Percentiles rank a stretch among this genome's conserved stretches.
These are phyloP conservation scores for Euphrasia arctica DNA, from an alignment of 305 asterid species.

Conservation along the genomic window DNA sequence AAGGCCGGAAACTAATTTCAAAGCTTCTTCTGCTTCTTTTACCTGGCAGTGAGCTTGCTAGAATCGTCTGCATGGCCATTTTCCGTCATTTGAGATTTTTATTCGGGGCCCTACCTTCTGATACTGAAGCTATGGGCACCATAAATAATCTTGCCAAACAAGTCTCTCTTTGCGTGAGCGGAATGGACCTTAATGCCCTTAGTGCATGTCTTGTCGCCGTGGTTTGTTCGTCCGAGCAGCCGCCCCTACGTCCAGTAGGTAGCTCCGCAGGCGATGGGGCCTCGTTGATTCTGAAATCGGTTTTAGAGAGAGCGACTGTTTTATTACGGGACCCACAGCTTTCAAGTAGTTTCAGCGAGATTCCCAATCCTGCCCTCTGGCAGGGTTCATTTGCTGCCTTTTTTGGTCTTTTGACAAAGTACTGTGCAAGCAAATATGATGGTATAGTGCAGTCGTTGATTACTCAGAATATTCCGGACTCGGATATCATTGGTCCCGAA, in stretches of 20 bases:
- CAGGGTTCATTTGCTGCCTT: constrained; percentile 93
- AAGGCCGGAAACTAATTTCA: constrained; percentile 73
- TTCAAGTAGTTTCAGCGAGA: too few relatives aligned
- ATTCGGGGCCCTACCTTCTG: constrained; percentile 69
- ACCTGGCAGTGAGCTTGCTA: constrained; percentile 72
- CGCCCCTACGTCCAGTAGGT: constrained; percentile 90
- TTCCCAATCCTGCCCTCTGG: constrained; percentile 79
- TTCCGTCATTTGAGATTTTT: constrained; percentile 78
- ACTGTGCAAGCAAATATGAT: constrained; percentile 71
- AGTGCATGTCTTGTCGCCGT: constrained; percentile 93
- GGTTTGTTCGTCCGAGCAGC: constrained; percentile 86
- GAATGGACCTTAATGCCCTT: constrained; percentile 87
- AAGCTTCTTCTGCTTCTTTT: constrained; percentile 75
- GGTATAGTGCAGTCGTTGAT: constrained; percentile 54
- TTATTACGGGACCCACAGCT: constrained; percentile 56
- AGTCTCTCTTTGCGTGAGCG: constrained; percentile 47
- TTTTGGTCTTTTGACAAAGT: constrained; percentile 70
- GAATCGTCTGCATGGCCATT: constrained; percentile 92
- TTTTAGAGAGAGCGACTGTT: constrained; percentile 73
- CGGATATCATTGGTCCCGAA: constrained; percentile 47
- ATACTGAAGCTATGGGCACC: constrained; percentile 48
- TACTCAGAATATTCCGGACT: constrained; percentile 34
- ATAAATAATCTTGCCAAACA: constrained; percentile 49
- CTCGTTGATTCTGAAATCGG: constrained; percentile 69
- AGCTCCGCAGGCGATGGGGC: constrained; percentile 92